Conservation (phyloP, 2,329 filamentous ascomycete genomes). For the Rhinocladiella mackenziei region DNA sequence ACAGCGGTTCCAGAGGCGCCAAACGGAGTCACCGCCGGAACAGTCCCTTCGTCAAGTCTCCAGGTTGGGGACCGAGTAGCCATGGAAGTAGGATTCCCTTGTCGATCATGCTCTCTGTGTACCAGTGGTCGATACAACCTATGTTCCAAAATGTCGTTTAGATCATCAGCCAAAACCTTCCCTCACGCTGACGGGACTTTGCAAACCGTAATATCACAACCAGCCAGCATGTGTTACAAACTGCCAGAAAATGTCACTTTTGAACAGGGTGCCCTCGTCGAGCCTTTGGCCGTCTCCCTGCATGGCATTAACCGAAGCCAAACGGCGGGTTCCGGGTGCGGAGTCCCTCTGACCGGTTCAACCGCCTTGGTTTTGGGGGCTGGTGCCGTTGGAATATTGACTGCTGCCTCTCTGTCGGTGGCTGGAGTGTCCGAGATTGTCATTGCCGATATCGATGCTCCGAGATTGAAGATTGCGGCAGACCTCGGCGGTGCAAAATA, state of each 20-base stretch:
- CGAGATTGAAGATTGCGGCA: constrained; percentile 54
- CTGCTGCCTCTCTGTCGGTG: constrained; percentile 55
- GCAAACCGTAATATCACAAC: constrained; percentile 60
- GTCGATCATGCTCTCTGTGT: constrained; percentile 59
- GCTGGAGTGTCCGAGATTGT: constrained; percentile 53
- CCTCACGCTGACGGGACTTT: constrained; percentile 63
- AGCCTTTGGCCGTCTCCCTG: constrained; percentile 58
- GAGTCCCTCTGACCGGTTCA: constrained; percentile 36
- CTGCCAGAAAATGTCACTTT: constrained; percentile 52
- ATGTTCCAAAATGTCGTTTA: constrained; percentile 56
- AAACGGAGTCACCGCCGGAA: constrained; percentile 4
- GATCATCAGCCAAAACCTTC: constrained; percentile 57
- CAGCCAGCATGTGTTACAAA: constrained; percentile 57
- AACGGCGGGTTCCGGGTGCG: constrained; percentile 37
- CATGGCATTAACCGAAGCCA: constrained; percentile 56
- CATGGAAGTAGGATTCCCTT: constrained; percentile 87
- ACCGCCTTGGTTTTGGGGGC: constrained; percentile 58
- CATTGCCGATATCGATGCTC: constrained; percentile 58
- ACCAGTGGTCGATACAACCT: constrained; percentile 58
- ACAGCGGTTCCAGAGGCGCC: constrained; percentile 53
- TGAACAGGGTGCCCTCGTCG: constrained; percentile 56
- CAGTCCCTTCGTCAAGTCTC: constrained; percentile 7
- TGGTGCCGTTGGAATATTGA: constrained; percentile 57
- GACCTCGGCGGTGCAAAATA: constrained; percentile 35
- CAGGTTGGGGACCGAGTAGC: constrained; percentile 76